phyloP scores from a whole-genome alignment of 1,284 basidiomycete species.

The Microbotryum saponariae region DNA sequence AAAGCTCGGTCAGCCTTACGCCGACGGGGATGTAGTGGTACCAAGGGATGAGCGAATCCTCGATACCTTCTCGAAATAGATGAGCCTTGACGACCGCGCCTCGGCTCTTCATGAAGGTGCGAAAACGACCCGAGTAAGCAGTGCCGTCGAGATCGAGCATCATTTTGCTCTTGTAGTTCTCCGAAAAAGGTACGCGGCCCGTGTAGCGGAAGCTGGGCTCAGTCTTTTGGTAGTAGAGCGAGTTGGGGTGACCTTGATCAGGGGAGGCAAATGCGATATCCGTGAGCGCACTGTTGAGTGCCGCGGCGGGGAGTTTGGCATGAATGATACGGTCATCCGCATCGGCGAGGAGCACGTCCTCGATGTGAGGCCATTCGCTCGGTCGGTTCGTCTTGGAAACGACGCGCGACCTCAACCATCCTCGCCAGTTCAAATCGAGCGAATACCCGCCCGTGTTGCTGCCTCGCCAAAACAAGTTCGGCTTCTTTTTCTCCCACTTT shows the following conservation, averaged over 20 bases:
- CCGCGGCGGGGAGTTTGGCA: conserved; percentile 1
- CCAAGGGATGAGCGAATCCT: conserved; percentile 21
- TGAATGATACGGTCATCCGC: neutral
- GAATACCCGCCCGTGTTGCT: conserved; percentile 21
- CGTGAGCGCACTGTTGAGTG: conserved; percentile 9
- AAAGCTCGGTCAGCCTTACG: conserved; percentile 11
- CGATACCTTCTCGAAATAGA: conserved; percentile 11
- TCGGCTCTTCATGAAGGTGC: conserved; percentile 5
- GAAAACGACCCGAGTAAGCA: conserved; percentile 26
- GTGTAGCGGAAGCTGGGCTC: conserved; percentile 22
- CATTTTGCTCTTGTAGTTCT: conserved; percentile 14
- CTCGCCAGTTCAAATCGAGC: conserved; percentile 12
- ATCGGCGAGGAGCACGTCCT: conserved; percentile 8
- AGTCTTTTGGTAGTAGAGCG: conserved; percentile 8
- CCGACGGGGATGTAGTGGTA: conserved; percentile 22
- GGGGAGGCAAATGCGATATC: conserved; percentile 15
- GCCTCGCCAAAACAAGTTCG: conserved; percentile 23
- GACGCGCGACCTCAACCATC: conserved; percentile 18
- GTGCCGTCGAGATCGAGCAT: conserved; percentile 25
- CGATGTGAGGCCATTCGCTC: conserved; percentile 10
- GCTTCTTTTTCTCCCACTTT: conserved; percentile 17
- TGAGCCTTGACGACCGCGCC: conserved; percentile 16
- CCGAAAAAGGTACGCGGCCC: conserved; percentile 7
- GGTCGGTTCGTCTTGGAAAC: conserved; percentile 16
- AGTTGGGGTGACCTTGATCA: conserved; percentile 13